Conservation (phyloP, 176 grass and related monocot genomes). For the Avena eriantha region DNA sequence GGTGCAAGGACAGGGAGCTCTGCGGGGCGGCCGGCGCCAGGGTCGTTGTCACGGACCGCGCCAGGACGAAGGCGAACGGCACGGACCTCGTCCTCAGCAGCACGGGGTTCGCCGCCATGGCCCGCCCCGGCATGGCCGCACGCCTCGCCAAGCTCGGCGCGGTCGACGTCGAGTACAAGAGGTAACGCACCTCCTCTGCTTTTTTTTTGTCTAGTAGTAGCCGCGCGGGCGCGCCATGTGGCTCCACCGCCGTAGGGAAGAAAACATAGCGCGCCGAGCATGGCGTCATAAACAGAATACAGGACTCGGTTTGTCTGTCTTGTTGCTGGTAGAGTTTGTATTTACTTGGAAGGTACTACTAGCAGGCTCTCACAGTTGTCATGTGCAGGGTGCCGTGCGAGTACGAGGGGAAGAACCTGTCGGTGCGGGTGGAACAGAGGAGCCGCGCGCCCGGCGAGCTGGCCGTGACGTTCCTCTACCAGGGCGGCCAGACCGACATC, state of each 20-base stretch:
- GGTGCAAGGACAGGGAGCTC: slow-evolving; percentile 68
- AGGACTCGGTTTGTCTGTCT: background rate
- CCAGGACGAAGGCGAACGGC: slow-evolving; percentile 64
- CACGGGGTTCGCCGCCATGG: slow-evolving; percentile 75
- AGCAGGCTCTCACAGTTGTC: background rate
- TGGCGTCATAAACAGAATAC: background rate
- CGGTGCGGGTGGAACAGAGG: slow-evolving; percentile 71
- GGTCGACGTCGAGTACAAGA: slow-evolving; percentile 82
- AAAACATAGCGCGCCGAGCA: background rate
- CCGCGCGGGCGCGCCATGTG: slow-evolving; percentile 12
- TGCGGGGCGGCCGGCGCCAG: slow-evolving; percentile 58
- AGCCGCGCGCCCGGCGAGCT: slow-evolving; percentile 54
- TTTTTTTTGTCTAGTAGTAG: slow-evolving; percentile 27
- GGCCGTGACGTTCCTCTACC: slow-evolving; percentile 79
- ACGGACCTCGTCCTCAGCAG: slow-evolving; percentile 66
- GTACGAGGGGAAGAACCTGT: slow-evolving; percentile 68
- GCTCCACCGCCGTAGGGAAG: background rate
- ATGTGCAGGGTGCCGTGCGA: slow-evolving; percentile 76
- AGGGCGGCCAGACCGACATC: slow-evolving; percentile 77
- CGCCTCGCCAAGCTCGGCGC: slow-evolving; percentile 44
- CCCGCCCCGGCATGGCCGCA: slow-evolving; percentile 52
- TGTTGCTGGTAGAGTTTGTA: background rate
- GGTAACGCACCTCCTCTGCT: slow-evolving; percentile 42
- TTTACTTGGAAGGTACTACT: background rate
- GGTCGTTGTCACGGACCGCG: slow-evolving; percentile 73